A percentile compares a stretch with the other conserved stretches of the same genome.
Conservation (phyloP, 495 filamentous ascomycete species). For the Halenospora varia region DNA sequence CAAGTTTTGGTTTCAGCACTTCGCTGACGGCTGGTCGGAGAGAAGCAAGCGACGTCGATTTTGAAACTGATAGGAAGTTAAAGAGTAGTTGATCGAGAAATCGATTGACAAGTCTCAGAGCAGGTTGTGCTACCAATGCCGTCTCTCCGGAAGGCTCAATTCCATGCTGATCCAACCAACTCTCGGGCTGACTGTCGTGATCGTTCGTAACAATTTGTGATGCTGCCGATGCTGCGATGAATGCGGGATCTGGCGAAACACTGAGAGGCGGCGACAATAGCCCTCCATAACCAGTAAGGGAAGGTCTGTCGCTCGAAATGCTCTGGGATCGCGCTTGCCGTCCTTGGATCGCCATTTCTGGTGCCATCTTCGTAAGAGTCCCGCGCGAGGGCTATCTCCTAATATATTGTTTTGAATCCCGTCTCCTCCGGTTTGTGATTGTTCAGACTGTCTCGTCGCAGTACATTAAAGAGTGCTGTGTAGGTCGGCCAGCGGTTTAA, state of each 20-base stretch:
- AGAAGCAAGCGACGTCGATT: constrained; percentile 72
- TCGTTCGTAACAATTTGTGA: constrained; percentile 89
- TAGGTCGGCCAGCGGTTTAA: background rate
- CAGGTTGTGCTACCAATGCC: constrained; percentile 70
- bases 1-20: constrained; percentile 83
- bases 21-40: constrained; percentile 83
- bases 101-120: constrained; percentile 78
- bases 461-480: background rate
- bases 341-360: background rate
- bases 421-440: background rate
- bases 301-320: constrained; percentile 52
- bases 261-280: constrained; percentile 58
- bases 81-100: constrained; percentile 94
- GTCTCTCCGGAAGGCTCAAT: constrained; percentile 59
- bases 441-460: background rate
- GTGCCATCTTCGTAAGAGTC: background rate
- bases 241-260: constrained; percentile 77
- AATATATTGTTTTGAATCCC: background rate
- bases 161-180: constrained; percentile 59
- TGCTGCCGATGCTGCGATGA: constrained; percentile 85
- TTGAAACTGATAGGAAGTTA: constrained; percentile 75
- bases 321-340: constrained; percentile 34
- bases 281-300: constrained; percentile 37
- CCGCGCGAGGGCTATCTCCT: background rate
- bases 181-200: constrained; percentile 67